Conservation (phyloP, 169 alveolate genomes). For the Eimeria brunetti region DNA sequence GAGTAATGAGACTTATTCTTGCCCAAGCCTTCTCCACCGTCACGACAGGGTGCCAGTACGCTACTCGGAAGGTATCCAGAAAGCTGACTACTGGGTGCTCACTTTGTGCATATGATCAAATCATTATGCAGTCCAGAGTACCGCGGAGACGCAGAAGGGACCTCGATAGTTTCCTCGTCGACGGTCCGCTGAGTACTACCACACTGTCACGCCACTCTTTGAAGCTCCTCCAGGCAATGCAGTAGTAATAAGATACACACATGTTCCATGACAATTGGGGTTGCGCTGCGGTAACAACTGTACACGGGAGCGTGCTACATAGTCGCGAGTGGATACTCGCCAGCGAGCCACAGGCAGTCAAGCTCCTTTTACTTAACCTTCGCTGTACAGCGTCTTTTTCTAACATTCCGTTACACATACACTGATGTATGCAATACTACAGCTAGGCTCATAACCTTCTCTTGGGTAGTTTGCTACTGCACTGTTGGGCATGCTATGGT, state of each 20-base stretch:
- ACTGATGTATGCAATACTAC: too few species aligned
- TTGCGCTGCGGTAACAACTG: background rate
- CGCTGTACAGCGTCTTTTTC: background rate
- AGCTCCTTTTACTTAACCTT: background rate
- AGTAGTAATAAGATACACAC: background rate
- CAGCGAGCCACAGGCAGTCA: slow-evolving; percentile 46
- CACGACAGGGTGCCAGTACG: background rate
- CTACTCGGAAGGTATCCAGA: background rate
- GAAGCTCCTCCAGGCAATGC: background rate
- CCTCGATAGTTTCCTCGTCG: background rate
- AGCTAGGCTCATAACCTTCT: background rate
- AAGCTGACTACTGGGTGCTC: background rate
- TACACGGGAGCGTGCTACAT: background rate
- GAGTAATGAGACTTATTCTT: background rate
- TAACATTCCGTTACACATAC: background rate
- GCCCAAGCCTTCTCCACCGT: background rate
- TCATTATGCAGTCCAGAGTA: background rate
- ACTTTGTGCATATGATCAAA: background rate
- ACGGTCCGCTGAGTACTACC: background rate
- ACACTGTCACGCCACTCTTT: background rate
- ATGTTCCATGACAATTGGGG: background rate
- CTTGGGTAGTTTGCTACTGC: background rate
- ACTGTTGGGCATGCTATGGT: slow-evolving; percentile 3
- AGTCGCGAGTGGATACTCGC: background rate
- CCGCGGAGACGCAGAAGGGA: background rate